Evolutionary conservation across 768 basidiomycete genomes (phyloP).

Genomic region (Ephemerocybe angulata): DNA sequence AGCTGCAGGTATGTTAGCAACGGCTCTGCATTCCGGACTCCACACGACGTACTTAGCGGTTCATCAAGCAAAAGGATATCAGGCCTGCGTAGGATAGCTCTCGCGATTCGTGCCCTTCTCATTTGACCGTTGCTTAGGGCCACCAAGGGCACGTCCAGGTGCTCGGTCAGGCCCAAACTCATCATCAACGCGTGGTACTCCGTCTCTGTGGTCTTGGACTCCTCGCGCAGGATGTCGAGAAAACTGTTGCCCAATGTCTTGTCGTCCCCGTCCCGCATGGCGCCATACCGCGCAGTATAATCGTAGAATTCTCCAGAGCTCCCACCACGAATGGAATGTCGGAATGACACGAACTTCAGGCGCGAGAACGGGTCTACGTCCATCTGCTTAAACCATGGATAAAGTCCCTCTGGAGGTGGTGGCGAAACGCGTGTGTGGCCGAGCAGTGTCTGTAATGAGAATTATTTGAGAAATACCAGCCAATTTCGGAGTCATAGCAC

Average conservation of each 20-base stretch:
- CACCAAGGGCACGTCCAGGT: slow-evolving; percentile 82
- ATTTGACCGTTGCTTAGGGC: slow-evolving; percentile 93
- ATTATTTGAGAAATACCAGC: neutral
- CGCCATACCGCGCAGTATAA: slow-evolving; percentile 89
- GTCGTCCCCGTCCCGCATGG: slow-evolving; percentile 79
- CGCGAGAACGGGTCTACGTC: slow-evolving; percentile 45
- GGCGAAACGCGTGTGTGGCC: slow-evolving; percentile 72
- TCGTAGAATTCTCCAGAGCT: slow-evolving; percentile 75
- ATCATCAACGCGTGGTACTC: slow-evolving; percentile 40
- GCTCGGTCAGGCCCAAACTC: slow-evolving; percentile 33
- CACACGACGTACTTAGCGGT: slow-evolving; percentile 64
- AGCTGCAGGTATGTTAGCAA: slow-evolving; percentile 40
- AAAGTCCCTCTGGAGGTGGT: slow-evolving; percentile 59
- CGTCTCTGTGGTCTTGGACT: neutral
- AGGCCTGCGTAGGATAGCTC: slow-evolving; percentile 67
- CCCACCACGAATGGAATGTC: slow-evolving; percentile 51
- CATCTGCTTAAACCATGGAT: slow-evolving; percentile 49
- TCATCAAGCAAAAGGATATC: slow-evolving; percentile 86
- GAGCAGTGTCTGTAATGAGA: slow-evolving; percentile 49
- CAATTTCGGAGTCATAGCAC: neutral
- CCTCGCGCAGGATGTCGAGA: slow-evolving; percentile 6
- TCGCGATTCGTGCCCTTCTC: slow-evolving; percentile 76
- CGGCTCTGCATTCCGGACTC: neutral
- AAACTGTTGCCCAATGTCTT: slow-evolving; percentile 65
- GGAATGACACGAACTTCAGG: slow-evolving; percentile 62